Conservation (phyloP, 495 filamentous ascomycete genomes). For the Aspergillus leporis region DNA sequence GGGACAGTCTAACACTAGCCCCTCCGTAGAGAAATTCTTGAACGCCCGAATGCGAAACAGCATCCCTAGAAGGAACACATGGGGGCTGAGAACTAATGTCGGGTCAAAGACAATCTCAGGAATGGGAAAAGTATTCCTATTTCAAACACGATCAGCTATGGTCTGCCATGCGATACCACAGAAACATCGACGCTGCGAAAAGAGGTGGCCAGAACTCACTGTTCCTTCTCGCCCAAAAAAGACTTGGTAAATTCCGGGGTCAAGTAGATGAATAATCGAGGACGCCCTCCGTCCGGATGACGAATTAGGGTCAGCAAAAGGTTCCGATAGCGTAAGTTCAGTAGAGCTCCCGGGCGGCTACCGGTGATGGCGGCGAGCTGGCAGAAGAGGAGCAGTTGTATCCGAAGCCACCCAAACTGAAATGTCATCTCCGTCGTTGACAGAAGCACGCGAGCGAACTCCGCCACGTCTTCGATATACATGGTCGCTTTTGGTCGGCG, state of each 20-base stretch:
- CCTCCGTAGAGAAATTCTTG: conserved; percentile 22
- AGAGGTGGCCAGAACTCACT: background rate
- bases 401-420: conserved; percentile 29
- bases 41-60: conserved; percentile 33
- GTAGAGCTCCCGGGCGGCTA: conserved; percentile 31
- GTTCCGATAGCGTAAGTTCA: conserved; percentile 32
- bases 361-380: conserved; percentile 37
- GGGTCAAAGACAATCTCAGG: conserved; percentile 35
- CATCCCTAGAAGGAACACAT: conserved; percentile 27
- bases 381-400: conserved; percentile 37
- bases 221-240: conserved; percentile 34
- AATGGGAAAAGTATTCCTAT: conserved; percentile 33
- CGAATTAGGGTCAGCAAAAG: conserved; percentile 31
- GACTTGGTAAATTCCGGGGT: conserved; percentile 35
- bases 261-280: conserved; percentile 33
- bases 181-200: background rate
- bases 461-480: conserved; percentile 33
- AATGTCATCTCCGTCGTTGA: conserved; percentile 37
- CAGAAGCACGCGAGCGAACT: conserved; percentile 31
- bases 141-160: background rate
- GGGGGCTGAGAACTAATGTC: conserved; percentile 25
- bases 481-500: conserved; percentile 10
- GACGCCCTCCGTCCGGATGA: conserved; percentile 29
- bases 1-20: conserved; percentile 25
- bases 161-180: background rate